Percentiles rank a stretch among this genome's conserved stretches.
phyloP scores from a whole-genome alignment of 768 basidiomycete species.

The Collybiopsis luxurians region DNA sequence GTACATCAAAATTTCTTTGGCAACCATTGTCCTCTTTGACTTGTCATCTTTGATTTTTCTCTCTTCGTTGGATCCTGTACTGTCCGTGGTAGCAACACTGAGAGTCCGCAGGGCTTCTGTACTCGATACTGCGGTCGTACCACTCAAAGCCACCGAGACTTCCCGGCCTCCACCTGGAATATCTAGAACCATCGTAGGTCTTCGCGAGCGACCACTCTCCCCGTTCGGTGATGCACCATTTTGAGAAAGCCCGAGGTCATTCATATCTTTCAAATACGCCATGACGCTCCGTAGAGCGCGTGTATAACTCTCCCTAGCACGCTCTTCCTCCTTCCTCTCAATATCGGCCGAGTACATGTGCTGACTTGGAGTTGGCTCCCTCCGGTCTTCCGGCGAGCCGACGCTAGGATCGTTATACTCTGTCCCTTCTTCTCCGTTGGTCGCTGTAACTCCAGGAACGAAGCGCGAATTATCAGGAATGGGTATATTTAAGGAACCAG shows the following conservation, averaged over 20 bases:
- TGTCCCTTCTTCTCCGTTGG: slow-evolving; percentile 31
- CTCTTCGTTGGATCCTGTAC: slow-evolving; percentile 70
- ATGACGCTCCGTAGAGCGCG: slow-evolving; percentile 88
- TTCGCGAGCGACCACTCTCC: slow-evolving; percentile 53
- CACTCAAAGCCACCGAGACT: slow-evolving; percentile 51
- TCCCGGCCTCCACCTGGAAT: slow-evolving; percentile 35
- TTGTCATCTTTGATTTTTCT: slow-evolving; percentile 93
- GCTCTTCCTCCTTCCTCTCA: slow-evolving; percentile 71
- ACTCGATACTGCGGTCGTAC: slow-evolving; percentile 36
- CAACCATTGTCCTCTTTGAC: slow-evolving; percentile 74
- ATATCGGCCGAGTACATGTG: slow-evolving; percentile 27
- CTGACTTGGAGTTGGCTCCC: slow-evolving; percentile 40
- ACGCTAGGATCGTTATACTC: slow-evolving; percentile 16
- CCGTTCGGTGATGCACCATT: slow-evolving; percentile 64
- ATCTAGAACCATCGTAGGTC: slow-evolving; percentile 65
- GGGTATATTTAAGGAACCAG: slow-evolving; percentile 55
- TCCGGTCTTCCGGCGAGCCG: slow-evolving; percentile 17
- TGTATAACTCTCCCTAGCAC: slow-evolving; percentile 67
- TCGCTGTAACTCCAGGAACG: slow-evolving; percentile 46
- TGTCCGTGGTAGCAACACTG: slow-evolving; percentile 76
- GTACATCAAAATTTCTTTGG: slow-evolving; percentile 90
- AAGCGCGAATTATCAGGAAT: slow-evolving; percentile 65
- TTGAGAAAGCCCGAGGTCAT: slow-evolving; percentile 79
- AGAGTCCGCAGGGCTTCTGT: slow-evolving; percentile 57
- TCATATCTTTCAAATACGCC: slow-evolving; percentile 95